Conservation (phyloP, 2,329 filamentous ascomycete genomes). For the Calycina herbarum region DNA sequence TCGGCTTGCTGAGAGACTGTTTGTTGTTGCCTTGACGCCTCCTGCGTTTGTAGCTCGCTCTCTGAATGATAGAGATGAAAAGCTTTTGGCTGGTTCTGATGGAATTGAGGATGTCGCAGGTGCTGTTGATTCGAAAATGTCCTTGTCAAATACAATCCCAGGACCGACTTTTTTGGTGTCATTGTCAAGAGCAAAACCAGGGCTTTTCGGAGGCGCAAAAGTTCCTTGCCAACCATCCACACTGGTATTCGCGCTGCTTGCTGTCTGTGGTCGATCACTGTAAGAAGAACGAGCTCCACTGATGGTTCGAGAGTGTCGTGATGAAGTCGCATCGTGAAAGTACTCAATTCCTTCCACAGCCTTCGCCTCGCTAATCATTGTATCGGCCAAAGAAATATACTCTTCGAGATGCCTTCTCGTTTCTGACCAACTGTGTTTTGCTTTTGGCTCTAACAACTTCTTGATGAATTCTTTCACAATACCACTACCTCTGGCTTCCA, state of each 20-base stretch:
- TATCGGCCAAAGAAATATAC: constrained; percentile 28
- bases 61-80: neutral
- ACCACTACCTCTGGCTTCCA: constrained; percentile 20
- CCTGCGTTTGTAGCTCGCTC: neutral
- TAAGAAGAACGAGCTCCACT: constrained; percentile 5
- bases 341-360: constrained; percentile 19
- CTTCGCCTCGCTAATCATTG: constrained; percentile 31
- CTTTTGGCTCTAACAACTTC: constrained; percentile 18
- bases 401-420: constrained; percentile 21
- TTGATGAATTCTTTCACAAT: constrained; percentile 24
- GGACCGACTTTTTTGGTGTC: neutral
- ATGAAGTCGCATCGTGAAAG: constrained; percentile 11
- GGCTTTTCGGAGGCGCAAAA: constrained; percentile 8
- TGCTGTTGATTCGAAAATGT: neutral
- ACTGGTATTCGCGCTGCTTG: constrained; percentile 19
- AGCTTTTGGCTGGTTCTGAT: neutral
- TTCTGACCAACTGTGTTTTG: constrained; percentile 26
- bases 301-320: constrained; percentile 6
- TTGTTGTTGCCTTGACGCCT: neutral
- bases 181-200: neutral
- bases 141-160: neutral
- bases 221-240: constrained; percentile 5
- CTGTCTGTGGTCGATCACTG: constrained; percentile 11
- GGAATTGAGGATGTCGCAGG: neutral
- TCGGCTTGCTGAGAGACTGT: neutral